These are phyloP conservation scores for Lactarius quietus DNA, from an alignment of 768 basidiomycete genomes.

Conservation along the genomic window DNA sequence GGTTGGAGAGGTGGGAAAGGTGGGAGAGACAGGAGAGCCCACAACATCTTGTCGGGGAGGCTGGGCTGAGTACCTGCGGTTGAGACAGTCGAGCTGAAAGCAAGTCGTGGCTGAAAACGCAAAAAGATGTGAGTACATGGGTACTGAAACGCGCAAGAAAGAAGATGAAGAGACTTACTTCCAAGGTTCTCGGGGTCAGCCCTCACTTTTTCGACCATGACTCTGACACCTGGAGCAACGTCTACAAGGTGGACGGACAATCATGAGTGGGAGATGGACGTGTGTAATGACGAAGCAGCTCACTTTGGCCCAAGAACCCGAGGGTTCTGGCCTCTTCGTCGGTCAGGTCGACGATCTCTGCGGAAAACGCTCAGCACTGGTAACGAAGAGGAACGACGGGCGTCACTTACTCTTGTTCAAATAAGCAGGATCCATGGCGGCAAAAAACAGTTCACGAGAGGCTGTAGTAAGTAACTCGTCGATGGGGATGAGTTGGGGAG, in stretches of 20 bases:
- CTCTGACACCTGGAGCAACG: slow-evolving; percentile 22
- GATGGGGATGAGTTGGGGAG: slow-evolving; percentile 17
- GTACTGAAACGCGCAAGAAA: slow-evolving; percentile 30
- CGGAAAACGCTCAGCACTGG: slow-evolving; percentile 31
- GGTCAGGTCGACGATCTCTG: slow-evolving; percentile 31
- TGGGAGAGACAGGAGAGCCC: no score
- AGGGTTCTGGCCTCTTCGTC: slow-evolving; percentile 21
- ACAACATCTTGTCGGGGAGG: not conserved
- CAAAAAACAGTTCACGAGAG: slow-evolving; percentile 19
- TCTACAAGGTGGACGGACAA: slow-evolving; percentile 29
- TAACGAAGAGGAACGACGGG: slow-evolving; percentile 31
- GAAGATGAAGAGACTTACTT: slow-evolving; percentile 29
- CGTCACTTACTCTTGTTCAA: slow-evolving; percentile 32
- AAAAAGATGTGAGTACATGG: slow-evolving; percentile 27
- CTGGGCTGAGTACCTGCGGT: slow-evolving; percentile 14
- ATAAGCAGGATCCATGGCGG: slow-evolving; percentile 27
- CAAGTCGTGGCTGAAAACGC: slow-evolving; percentile 32
- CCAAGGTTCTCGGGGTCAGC: slow-evolving; percentile 27
- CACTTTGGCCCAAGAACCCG: slow-evolving; percentile 27
- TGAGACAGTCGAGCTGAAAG: slow-evolving; percentile 32
- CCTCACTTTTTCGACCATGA: slow-evolving; percentile 28
- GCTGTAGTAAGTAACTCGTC: slow-evolving; percentile 14
- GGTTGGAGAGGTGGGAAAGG: slow-evolving; percentile 16
- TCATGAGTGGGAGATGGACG: slow-evolving; percentile 25
- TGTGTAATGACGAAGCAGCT: slow-evolving; percentile 24